A percentile compares a stretch with the other conserved stretches of the same genome.
phyloP scores from a whole-genome alignment of 2,329 filamentous ascomycete species.

The Stemphylium beticola region DNA sequence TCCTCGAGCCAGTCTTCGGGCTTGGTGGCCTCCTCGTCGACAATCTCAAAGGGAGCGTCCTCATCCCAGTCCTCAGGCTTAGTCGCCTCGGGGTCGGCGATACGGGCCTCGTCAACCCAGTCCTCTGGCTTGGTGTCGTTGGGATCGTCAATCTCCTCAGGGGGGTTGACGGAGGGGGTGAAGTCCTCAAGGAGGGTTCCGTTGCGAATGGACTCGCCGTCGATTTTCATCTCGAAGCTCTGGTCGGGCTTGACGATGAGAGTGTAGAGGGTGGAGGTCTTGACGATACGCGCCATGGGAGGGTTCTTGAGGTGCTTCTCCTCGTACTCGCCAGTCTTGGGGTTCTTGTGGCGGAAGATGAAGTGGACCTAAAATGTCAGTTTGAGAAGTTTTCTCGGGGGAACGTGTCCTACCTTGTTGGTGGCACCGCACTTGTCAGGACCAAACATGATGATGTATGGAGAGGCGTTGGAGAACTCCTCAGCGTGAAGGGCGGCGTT shows the following conservation, averaged over 20 bases:
- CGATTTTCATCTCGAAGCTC: slow-evolving; percentile 89
- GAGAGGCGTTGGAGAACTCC: slow-evolving; percentile 96
- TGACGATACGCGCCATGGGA: slow-evolving; percentile 84
- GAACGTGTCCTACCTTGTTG: slow-evolving; percentile 76
- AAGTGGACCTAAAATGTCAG: slow-evolving; percentile 68
- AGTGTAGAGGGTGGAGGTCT: slow-evolving; percentile 94
- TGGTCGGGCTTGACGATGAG: slow-evolving; percentile 96
- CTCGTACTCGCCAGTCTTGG: slow-evolving; percentile 99
- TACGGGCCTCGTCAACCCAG: slow-evolving; percentile 94
- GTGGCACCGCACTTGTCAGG: slow-evolving; percentile 99
- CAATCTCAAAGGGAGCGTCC: slow-evolving; percentile 94
- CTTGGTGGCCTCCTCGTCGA: slow-evolving; percentile 88
- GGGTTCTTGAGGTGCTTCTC: slow-evolving; percentile 95
- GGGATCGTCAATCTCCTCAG: slow-evolving; percentile 91
- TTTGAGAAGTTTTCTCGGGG: slow-evolving; percentile 3
- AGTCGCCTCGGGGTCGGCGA: slow-evolving; percentile 87
- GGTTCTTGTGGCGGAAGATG: slow-evolving; percentile 99
- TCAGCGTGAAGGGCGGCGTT: slow-evolving; percentile 96
- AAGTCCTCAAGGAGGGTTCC: slow-evolving; percentile 96
- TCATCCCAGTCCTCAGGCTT: slow-evolving; percentile 99
- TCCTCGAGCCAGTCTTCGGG: slow-evolving; percentile 96
- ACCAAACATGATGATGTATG: slow-evolving; percentile 99
- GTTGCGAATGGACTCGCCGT: slow-evolving; percentile 85
- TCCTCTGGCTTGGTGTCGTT: slow-evolving; percentile 92
- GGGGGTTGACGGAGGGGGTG: slow-evolving; percentile 88